Evolutionary conservation across 768 basidiomycete genomes (phyloP).

Genomic region (Podaxis pistillaris): DNA sequence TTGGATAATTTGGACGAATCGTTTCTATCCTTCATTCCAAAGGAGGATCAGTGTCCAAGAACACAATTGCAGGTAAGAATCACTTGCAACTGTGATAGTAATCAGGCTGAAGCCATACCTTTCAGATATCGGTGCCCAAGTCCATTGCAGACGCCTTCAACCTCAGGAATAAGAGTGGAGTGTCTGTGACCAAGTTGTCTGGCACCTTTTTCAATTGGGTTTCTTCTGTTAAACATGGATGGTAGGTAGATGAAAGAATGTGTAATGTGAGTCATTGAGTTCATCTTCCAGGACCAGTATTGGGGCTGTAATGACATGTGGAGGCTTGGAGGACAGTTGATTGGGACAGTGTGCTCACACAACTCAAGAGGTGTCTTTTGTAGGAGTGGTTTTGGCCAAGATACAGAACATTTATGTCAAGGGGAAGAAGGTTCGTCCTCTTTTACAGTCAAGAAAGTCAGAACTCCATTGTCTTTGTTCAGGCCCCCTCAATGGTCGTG

Average conservation of each 20-base stretch:
- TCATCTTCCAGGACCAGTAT: constrained; percentile 94
- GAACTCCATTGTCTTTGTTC: neutral
- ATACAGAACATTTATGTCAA: constrained; percentile 76
- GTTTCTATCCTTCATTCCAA: constrained; percentile 66
- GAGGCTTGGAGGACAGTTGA: constrained; percentile 81
- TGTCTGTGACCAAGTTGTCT: constrained; percentile 64
- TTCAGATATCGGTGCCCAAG: constrained; percentile 72
- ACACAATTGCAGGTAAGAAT: constrained; percentile 61
- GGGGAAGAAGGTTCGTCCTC: constrained; percentile 56
- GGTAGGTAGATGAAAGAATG: constrained; percentile 63
- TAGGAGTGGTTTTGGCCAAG: constrained; percentile 79
- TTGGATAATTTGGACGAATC: constrained; percentile 37
- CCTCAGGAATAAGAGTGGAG: constrained; percentile 70
- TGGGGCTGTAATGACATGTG: constrained; percentile 97
- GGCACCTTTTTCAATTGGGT: constrained; percentile 18
- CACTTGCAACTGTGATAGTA: neutral
- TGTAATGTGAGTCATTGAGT: constrained; percentile 76
- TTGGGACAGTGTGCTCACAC: constrained; percentile 77
- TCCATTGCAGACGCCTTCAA: constrained; percentile 70
- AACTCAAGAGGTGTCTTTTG: constrained; percentile 83
- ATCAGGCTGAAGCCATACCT: neutral
- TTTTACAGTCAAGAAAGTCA: constrained; percentile 1
- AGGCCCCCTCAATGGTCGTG: constrained; percentile 84
- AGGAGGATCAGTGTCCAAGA: constrained; percentile 58
- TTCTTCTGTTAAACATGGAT: constrained; percentile 8